phyloP scores from a whole-genome alignment of 2,329 filamentous ascomycete species.

The Sarocladium kiliense region DNA sequence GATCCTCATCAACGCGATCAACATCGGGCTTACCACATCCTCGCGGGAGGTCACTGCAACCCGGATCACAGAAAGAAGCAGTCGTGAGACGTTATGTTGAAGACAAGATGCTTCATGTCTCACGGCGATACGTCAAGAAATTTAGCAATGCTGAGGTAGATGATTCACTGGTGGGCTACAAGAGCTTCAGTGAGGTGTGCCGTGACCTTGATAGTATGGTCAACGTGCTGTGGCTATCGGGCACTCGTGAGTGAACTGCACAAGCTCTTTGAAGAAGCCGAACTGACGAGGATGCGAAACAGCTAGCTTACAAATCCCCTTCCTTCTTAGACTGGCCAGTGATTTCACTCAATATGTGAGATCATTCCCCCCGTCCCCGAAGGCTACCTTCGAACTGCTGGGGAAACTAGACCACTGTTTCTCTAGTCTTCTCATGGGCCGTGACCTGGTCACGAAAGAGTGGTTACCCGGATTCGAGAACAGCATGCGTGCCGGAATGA shows the following conservation, averaged over 20 bases:
- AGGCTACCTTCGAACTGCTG: constrained; percentile 64
- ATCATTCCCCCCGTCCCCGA: constrained; percentile 58
- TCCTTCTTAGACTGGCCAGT: constrained; percentile 72
- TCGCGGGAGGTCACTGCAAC: constrained; percentile 43
- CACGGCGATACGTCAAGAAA: constrained; percentile 57
- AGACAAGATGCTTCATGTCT: constrained; percentile 45
- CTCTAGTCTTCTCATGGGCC: constrained; percentile 64
- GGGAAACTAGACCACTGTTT: constrained; percentile 82
- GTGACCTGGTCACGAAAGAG: constrained; percentile 60
- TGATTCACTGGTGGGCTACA: constrained; percentile 48
- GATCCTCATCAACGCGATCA: constrained; percentile 34
- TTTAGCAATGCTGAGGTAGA: constrained; percentile 39
- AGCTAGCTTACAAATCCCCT: constrained; percentile 79
- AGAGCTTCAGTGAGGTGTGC: constrained; percentile 63
- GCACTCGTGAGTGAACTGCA: constrained; percentile 61
- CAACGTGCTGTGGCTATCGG: constrained; percentile 80
- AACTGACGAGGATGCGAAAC: neutral
- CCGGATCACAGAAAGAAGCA: constrained; percentile 57
- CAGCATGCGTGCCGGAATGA: constrained; percentile 60
- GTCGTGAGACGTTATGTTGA: constrained; percentile 54
- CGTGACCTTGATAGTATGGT: constrained; percentile 69
- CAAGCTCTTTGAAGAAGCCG: neutral
- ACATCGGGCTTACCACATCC: constrained; percentile 48
- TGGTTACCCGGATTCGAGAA: constrained; percentile 65
- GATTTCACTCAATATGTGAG: constrained; percentile 67